Base-by-base conservation (phyloP, 257 asterid genomes). In the Haberlea rhodopensis region DNA sequence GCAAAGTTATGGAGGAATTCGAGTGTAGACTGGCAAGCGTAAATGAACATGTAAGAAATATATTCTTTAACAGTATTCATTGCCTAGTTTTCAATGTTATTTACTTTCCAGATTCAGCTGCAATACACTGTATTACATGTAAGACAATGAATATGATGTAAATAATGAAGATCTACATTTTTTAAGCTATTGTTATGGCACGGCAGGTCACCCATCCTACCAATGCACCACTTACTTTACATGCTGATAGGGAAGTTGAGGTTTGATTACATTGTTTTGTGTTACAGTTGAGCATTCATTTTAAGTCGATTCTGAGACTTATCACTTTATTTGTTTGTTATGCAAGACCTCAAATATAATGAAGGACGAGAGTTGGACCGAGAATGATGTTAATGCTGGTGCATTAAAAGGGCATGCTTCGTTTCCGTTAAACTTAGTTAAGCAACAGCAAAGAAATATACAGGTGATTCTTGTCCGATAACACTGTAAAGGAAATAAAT, bases 1-100 rank as follows among this genome's bases (percentile, higher is more conserved):
- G 79, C 48, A 80, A 82, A 79, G 87, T 88, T 27, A 81, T 86
- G 89, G 89, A 85, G 67, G 95, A 88, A 79, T 81, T 82, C 70
- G 92, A 88, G 67, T 75, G 53, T n/a, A 74, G 81, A 62, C 53
- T 86, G 22, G 80, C 78, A 40, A 60, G 72, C 57, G 85, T 76
- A 59, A 79, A 65, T 63, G 87, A 65, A 51, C 85, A 76, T 91
- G 96, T 85, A 65, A 75, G 73, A 26, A 22, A 45, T 32, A 59
- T 60, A n/a, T 49, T 63, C 60, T 9, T 13, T 53, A 10, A 51
- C 62, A 32, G 6, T 52, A 15, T 25, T 21, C 22, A 23, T 53
- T 21, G 65, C 5, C 6, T 23, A 5, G 10, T n/a, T 60, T 62
- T n/a, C 2, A 8, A 6, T 49, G 13, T n/a, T 22, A 7, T 20